A percentile compares a stretch with the other conserved stretches of the same genome.
phyloP scores from a whole-genome alignment of 1,139 yeast species.

The Geotrichum klebahnii region DNA sequence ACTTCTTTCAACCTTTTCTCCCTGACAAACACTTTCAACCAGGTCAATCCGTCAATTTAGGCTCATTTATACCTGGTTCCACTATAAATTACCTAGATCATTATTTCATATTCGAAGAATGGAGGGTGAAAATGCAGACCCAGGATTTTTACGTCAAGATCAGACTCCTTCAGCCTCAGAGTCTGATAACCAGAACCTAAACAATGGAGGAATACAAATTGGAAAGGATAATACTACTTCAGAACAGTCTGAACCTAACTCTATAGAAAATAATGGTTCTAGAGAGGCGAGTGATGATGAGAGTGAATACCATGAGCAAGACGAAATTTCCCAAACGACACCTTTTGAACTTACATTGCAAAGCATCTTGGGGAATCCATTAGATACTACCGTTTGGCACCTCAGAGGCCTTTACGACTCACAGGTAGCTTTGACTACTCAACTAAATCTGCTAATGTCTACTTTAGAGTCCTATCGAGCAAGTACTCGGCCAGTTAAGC shows the following conservation, averaged over 20 bases:
- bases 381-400: conserved; percentile 32
- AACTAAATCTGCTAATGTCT: conserved; percentile 28
- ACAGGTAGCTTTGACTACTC: conserved; percentile 30
- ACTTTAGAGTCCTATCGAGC: conserved; percentile 28
- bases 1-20: too few relatives aligned
- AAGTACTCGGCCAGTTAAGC: conserved; percentile 27
- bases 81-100: too few relatives aligned
- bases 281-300: background rate
- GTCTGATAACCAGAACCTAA: too few relatives aligned
- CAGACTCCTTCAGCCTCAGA: too few relatives aligned
- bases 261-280: background rate
- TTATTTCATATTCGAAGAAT: too few relatives aligned
- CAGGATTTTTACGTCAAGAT: too few relatives aligned
- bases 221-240: background rate
- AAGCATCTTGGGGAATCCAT: conserved; percentile 29
- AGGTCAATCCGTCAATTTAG: too few relatives aligned
- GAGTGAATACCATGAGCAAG: background rate
- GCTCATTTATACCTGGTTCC: too few relatives aligned
- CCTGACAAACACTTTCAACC: too few relatives aligned
- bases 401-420: conserved; percentile 32
- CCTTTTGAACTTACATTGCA: conserved; percentile 29
- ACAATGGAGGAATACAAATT: too few relatives aligned
- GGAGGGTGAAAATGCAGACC: too few relatives aligned
- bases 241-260: background rate
- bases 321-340: conserved; percentile 13